These are phyloP conservation scores for Penicillium bovifimosum DNA, from an alignment of 495 filamentous ascomycete species.

Conservation along the genomic window DNA sequence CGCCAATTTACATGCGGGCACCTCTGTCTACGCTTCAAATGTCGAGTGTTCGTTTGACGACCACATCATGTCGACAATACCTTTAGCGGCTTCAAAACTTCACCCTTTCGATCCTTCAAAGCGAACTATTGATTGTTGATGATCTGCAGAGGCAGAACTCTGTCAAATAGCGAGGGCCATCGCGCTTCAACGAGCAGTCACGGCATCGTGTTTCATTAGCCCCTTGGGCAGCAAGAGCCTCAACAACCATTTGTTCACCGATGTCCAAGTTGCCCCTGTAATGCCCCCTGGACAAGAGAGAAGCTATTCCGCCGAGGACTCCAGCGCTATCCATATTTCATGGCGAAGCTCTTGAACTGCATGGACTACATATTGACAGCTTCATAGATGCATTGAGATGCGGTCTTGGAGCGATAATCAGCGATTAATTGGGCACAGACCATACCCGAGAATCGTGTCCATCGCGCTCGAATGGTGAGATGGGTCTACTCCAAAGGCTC, in stretches of 20 bases:
- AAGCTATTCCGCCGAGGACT: not conserved
- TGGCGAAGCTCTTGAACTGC: not conserved
- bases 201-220: not conserved
- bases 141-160: not conserved
- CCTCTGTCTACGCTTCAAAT: too few species aligned
- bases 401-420: not conserved
- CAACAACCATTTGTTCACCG: not conserved
- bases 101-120: not conserved
- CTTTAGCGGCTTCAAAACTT: not conserved
- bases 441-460: conserved; percentile 13
- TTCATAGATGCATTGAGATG: not conserved
- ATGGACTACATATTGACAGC: not conserved
- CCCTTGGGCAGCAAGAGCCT: not conserved
- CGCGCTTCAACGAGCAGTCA: too few species aligned
- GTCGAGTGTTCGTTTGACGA: not conserved
- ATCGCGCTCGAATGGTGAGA: not conserved
- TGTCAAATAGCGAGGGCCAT: not conserved
- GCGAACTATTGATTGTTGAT: not conserved
- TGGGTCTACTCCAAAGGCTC: conserved; percentile 9
- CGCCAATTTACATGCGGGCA: not conserved
- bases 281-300: conserved; percentile 6
- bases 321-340: not conserved
- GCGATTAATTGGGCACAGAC: conserved; percentile 4
- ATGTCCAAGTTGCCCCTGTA: not conserved
- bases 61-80: not conserved